Evolutionary conservation across 2,329 filamentous ascomycete genomes (phyloP).

Genomic region (Sclerotinia sclerotiorum): DNA sequence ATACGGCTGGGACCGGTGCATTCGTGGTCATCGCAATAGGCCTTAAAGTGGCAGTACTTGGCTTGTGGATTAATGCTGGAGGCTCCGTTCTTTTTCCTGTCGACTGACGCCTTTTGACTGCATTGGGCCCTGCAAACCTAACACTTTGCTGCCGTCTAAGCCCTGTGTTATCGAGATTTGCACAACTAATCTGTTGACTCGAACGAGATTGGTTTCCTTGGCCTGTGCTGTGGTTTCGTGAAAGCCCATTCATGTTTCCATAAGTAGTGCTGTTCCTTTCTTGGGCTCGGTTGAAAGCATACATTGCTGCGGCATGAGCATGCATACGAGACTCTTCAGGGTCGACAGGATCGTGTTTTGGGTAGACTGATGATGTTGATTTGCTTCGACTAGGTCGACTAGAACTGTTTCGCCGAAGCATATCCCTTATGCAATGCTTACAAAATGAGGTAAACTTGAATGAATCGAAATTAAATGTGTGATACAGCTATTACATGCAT

Average conservation of each 20-base stretch:
- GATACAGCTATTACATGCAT: conserved; percentile 34
- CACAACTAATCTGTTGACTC: conserved; percentile 30
- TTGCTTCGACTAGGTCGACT: conserved; percentile 52
- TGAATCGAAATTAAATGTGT: conserved; percentile 37
- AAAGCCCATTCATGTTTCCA: conserved; percentile 38
- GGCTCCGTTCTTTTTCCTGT: conserved; percentile 30
- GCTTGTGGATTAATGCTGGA: conserved; percentile 24
- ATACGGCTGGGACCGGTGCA: conserved; percentile 35
- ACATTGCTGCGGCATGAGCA: conserved; percentile 60
- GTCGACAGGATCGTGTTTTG: conserved; percentile 51
- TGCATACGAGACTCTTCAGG: conserved; percentile 54
- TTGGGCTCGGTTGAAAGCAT: conserved; percentile 58
- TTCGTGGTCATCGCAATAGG: conserved; percentile 37
- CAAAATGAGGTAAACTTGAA: conserved; percentile 32
- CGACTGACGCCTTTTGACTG: conserved; percentile 33
- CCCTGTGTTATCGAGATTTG: conserved; percentile 31
- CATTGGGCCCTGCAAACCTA: conserved; percentile 46
- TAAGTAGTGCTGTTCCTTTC: conserved; percentile 44
- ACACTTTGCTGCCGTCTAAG: conserved; percentile 54
- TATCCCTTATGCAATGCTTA: conserved; percentile 30
- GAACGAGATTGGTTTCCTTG: conserved; percentile 20
- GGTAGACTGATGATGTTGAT: conserved; percentile 52
- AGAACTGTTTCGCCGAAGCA: conserved; percentile 46
- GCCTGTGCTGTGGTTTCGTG: conserved; percentile 26
- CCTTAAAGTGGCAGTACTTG: conserved; percentile 30